Evolutionary conservation across 768 basidiomycete genomes (phyloP).

Genomic region (Tylopilus felleus): DNA sequence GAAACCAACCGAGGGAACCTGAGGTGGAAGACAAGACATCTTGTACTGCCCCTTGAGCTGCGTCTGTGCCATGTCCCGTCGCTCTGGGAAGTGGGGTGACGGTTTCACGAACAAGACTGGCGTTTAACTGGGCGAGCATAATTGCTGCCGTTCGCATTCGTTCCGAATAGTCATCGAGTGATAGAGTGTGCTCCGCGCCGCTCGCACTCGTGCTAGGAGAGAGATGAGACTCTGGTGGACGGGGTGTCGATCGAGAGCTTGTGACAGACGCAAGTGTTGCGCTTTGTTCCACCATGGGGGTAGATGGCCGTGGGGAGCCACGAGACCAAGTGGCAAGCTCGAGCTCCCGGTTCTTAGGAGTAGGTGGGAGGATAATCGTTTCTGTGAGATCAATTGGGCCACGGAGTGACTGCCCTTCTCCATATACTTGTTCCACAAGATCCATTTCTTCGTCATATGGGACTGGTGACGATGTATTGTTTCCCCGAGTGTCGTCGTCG

Average conservation of each 20-base stretch:
- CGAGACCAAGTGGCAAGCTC: slow-evolving; percentile 84
- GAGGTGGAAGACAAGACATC: slow-evolving; percentile 16
- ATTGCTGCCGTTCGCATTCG: slow-evolving; percentile 98
- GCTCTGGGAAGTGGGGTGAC: slow-evolving; percentile 26
- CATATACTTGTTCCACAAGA: slow-evolving; percentile 94
- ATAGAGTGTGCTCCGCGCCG: slow-evolving; percentile 41
- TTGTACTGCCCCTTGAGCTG: slow-evolving; percentile 2
- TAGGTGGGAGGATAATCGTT: slow-evolving; percentile 74
- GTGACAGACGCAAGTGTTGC: slow-evolving; percentile 16
- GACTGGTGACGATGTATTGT: slow-evolving; percentile 17
- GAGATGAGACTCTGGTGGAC: neutral
- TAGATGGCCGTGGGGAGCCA: slow-evolving; percentile 45
- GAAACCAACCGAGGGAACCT: slow-evolving; percentile 47
- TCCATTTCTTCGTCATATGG: slow-evolving; percentile 87
- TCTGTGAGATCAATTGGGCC: slow-evolving; percentile 79
- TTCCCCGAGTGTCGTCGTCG: slow-evolving; percentile 18
- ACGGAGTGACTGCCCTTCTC: slow-evolving; percentile 67
- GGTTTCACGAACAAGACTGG: slow-evolving; percentile 63
- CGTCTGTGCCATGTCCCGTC: slow-evolving; percentile 1
- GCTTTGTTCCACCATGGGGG: slow-evolving; percentile 42
- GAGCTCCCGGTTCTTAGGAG: slow-evolving; percentile 85
- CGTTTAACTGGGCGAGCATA: slow-evolving; percentile 96
- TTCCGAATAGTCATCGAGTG: slow-evolving; percentile 96
- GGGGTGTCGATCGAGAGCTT: slow-evolving; percentile 4
- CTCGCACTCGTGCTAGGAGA: slow-evolving; percentile 1